Evolutionary conservation across 75 land plant species (phyloP).

Genomic region (Chamaecyparis obtusa): DNA sequence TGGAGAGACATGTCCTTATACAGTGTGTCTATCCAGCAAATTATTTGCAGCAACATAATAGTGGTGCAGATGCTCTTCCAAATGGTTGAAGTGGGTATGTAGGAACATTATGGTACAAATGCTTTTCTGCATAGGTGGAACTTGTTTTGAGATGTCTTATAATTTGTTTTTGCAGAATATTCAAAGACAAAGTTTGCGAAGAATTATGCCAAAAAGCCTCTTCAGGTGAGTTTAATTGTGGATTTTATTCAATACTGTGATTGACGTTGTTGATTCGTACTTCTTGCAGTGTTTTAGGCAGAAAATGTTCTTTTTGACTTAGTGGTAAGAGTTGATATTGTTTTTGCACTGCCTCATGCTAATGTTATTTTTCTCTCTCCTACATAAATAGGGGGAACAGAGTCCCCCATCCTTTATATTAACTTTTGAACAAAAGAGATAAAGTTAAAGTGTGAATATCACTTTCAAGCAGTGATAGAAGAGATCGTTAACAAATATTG

Average conservation of each 20-base stretch:
- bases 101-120: not conserved
- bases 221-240: slow-evolving; percentile 10
- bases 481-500: too few relatives aligned
- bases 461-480: too few relatives aligned
- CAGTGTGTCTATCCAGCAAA: not conserved
- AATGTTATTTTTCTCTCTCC: too few relatives aligned
- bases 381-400: too few relatives aligned
- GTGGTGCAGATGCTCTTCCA: not conserved
- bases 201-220: not conserved
- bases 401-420: too few relatives aligned
- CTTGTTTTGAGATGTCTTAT: not conserved
- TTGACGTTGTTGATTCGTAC: not conserved
- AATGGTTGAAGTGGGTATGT: not conserved
- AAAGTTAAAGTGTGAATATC: too few relatives aligned
- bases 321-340: not conserved
- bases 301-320: not conserved
- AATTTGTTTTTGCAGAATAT: not conserved
- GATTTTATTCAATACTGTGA: not conserved
- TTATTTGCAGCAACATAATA: not conserved
- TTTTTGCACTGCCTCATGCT: not conserved
- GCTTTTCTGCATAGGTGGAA: not conserved
- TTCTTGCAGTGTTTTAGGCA: not conserved
- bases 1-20: not conserved
- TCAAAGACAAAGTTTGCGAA: not conserved
- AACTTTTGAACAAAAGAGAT: too few relatives aligned